Evolutionary conservation across 176 grass and related monocot genomes (phyloP).

Genomic region (Oryza nivara): DNA sequence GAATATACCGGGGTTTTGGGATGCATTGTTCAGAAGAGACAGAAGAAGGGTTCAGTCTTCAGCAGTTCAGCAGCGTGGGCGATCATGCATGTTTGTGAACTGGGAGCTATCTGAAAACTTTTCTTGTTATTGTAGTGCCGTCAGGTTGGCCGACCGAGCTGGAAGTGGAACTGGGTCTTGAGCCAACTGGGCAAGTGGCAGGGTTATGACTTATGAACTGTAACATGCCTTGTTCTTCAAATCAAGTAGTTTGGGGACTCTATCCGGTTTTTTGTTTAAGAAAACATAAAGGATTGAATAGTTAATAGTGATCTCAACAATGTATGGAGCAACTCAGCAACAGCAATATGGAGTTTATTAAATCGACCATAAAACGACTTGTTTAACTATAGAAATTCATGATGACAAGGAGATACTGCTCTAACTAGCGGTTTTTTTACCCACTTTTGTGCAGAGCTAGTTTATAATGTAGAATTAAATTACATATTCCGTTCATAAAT

Average conservation of each 20-base stretch:
- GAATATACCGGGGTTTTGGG: slow-evolving; percentile 22
- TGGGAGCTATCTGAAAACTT: slow-evolving; percentile 15
- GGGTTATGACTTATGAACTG: slow-evolving; percentile 28
- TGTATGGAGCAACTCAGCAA: background rate
- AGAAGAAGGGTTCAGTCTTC: background rate
- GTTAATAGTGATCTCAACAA: background rate
- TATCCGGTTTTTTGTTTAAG: background rate
- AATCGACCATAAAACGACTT: background rate
- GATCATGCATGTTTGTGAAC: background rate
- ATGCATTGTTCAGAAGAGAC: slow-evolving; percentile 25
- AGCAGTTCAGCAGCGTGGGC: background rate
- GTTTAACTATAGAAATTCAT: no score
- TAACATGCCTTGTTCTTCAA: background rate
- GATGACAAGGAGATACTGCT: no score
- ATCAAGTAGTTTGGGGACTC: background rate
- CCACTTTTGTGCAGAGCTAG: no score
- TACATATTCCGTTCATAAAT: no score
- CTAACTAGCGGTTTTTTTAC: no score
- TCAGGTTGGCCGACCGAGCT: slow-evolving; percentile 12
- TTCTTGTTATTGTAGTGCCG: background rate
- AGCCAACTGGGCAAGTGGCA: slow-evolving; percentile 4
- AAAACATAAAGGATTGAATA: background rate
- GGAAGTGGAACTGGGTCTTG: slow-evolving; percentile 14
- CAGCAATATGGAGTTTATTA: background rate
- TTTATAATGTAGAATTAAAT: no score